Base-by-base conservation (phyloP, 805 yeast genomes). In the Tetrapisispora namnaoensis region DNA sequence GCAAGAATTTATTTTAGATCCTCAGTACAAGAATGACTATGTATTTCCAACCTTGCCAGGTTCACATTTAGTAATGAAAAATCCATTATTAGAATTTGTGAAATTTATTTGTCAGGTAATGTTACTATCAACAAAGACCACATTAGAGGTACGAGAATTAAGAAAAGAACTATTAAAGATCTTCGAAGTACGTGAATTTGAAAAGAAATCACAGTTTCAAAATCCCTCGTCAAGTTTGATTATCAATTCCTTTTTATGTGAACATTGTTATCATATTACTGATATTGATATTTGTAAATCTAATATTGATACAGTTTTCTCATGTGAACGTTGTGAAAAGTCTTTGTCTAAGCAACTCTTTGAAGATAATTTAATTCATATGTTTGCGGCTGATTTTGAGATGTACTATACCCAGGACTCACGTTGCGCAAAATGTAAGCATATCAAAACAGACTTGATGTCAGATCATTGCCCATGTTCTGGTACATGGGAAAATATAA, bases 271-370 rank as follows among this genome's bases (percentile, higher is more conserved):
- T 51, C 76, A 71, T 56, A 77, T 82, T 36, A 70, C 81, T 28
- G 95, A 86, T 57, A 70, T 91, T 45, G 97, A 91, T 68, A 72
- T 90, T 46, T 90, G 97, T 65, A 78, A 81, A 39, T 86, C 83
- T 55, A 78, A 76, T 41, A 76, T 74, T 6, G 55, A 58, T 11
- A 54, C 52, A 6, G 54, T 67, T 10, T 81, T 86, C 82, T 62
- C 69, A 18, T 88, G 96, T 65, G 67, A 73, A 5, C 75, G 75
- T 21, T 93, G 99, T 62, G 74, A 71, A 38, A 76, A 72, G 50
- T 71, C 76, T 2, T 81, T 82, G 61, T 82, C 84, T 57, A 77
- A 79, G 53, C 76, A 84, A 3, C 74, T 80, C 1, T 59, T 93
- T 24, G 98, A 95, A 61, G 97, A 93, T 60, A 75, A 75, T 40